These are phyloP conservation scores for Solanum chiquidenum DNA, from an alignment of 257 asterid species.

Conservation along the genomic window DNA sequence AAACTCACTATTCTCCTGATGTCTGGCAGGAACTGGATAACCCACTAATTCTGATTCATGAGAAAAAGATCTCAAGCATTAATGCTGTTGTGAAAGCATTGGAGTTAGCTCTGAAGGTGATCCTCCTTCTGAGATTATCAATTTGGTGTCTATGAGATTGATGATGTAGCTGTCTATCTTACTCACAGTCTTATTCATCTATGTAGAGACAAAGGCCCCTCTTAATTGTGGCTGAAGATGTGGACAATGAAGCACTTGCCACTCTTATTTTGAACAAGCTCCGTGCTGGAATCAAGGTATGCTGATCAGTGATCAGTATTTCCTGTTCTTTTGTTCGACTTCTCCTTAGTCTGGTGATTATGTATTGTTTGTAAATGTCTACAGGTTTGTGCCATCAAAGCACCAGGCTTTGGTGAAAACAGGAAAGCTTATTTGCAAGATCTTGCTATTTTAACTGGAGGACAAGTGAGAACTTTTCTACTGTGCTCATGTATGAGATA, in stretches of 20 bases:
- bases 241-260: conserved; percentile 94
- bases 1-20: not conserved
- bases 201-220: conserved; percentile 76
- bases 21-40: conserved; percentile 73
- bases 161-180: not conserved
- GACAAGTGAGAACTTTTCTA: conserved; percentile 37
- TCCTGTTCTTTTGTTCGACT: not conserved
- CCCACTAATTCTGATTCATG: conserved; percentile 74
- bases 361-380: not conserved
- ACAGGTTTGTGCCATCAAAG: conserved; percentile 92
- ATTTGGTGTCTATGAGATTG: not conserved
- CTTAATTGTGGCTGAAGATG: conserved; percentile 79
- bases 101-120: conserved; percentile 85
- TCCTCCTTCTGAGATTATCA: not conserved
- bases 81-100: conserved; percentile 66
- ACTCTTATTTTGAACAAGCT: conserved; percentile 91
- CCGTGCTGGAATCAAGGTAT: conserved; percentile 88
- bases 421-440: conserved; percentile 74
- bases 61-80: conserved; percentile 80
- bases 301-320: not conserved
- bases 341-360: not conserved
- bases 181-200: not conserved
- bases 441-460: conserved; percentile 85
- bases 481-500: not conserved
- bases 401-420: conserved; percentile 95